Conservation (phyloP, 768 basidiomycete species). For the Xanthoconium stramineum region DNA sequence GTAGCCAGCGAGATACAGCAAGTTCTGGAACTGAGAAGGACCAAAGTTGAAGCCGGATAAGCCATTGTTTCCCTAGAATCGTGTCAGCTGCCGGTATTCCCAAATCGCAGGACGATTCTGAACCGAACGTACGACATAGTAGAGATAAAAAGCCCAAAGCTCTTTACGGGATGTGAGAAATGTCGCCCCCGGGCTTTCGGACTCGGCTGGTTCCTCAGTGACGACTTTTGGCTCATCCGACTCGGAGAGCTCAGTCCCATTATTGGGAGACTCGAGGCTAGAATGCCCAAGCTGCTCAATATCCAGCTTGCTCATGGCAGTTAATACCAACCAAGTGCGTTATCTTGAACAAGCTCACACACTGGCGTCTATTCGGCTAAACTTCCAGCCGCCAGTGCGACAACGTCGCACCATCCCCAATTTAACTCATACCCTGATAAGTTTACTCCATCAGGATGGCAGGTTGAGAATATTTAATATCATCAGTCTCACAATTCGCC, state of each 20-base stretch:
- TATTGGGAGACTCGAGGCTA: not conserved
- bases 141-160: conserved; percentile 60
- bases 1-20: conserved; percentile 70
- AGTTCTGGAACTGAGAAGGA: conserved; percentile 72
- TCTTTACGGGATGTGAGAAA: conserved; percentile 45
- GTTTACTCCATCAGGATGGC: too few relatives aligned
- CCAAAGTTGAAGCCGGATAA: conserved; percentile 69
- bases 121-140: conserved; percentile 44
- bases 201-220: not conserved
- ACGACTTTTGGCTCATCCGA: not conserved
- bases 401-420: too few relatives aligned
- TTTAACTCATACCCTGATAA: too few relatives aligned
- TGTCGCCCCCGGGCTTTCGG: not conserved
- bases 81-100: not conserved
- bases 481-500: not conserved
- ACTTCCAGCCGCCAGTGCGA: too few relatives aligned
- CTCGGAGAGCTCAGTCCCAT: not conserved
- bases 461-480: too few relatives aligned
- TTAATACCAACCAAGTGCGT: too few relatives aligned
- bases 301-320: conserved; percentile 3
- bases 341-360: not conserved
- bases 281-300: not conserved
- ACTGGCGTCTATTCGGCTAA: not conserved
- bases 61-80: conserved; percentile 57
- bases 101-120: not conserved